Evolutionary conservation across 768 basidiomycete genomes (phyloP).

Genomic region (Hortiboletus flavorubellus): DNA sequence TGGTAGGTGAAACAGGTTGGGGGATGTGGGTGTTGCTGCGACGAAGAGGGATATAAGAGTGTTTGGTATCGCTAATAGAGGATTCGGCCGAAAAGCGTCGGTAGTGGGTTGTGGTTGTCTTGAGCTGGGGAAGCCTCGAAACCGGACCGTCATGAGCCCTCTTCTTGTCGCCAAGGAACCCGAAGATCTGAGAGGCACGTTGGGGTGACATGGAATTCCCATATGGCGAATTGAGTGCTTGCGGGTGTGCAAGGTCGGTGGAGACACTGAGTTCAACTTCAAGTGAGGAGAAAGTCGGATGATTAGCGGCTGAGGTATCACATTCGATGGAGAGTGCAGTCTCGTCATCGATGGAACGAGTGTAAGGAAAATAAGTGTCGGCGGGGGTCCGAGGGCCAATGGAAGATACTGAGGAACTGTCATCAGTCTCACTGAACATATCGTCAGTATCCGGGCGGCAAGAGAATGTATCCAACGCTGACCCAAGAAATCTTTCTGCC

Average conservation of each 20-base stretch:
- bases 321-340: slow-evolving; percentile 44
- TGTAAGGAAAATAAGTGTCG: slow-evolving; percentile 37
- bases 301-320: slow-evolving; percentile 39
- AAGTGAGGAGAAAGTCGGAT: slow-evolving; percentile 60
- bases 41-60: slow-evolving; percentile 14
- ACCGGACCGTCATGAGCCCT: slow-evolving; percentile 35
- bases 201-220: slow-evolving; percentile 51
- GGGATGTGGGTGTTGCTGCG: slow-evolving; percentile 11
- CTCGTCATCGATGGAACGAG: slow-evolving; percentile 36
- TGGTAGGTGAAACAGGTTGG: slow-evolving; percentile 10
- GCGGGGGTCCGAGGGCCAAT: slow-evolving; percentile 54
- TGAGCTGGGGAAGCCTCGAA: slow-evolving; percentile 31
- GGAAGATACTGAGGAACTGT: slow-evolving; percentile 42
- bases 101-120: slow-evolving; percentile 17
- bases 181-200: slow-evolving; percentile 73
- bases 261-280: slow-evolving; percentile 67
- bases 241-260: slow-evolving; percentile 35
- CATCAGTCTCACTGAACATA: slow-evolving; percentile 42
- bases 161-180: slow-evolving; percentile 57
- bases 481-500: slow-evolving; percentile 77
- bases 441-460: slow-evolving; percentile 9
- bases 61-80: slow-evolving; percentile 23
- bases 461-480: slow-evolving; percentile 16
- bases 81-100: slow-evolving; percentile 27
- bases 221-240: slow-evolving; percentile 30